Evolutionary conservation across 116 monocot genomes (phyloP).

Genomic region (Trichopus zeylanicus): DNA sequence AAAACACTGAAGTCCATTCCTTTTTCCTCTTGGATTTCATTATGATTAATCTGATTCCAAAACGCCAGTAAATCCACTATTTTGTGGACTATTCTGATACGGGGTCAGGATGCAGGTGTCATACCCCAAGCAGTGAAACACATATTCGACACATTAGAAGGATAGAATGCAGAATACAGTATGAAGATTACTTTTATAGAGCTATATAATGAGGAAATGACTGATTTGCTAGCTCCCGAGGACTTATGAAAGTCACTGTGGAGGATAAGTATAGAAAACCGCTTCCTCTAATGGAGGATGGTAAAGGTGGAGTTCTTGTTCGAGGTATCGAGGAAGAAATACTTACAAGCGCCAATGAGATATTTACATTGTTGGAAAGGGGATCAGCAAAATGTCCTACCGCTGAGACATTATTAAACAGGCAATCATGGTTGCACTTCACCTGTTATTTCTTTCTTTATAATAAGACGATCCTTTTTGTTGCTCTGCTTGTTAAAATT

Average conservation of each 20-base stretch:
- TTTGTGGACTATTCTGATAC: no score
- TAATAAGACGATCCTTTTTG: background rate
- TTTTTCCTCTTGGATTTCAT: background rate
- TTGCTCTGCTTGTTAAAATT: background rate
- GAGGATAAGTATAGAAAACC: slow-evolving; percentile 83
- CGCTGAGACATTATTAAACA: slow-evolving; percentile 95
- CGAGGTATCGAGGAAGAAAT: slow-evolving; percentile 91
- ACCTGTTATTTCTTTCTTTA: no score
- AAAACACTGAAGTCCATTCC: slow-evolving; percentile 66
- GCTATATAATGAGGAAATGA: slow-evolving; percentile 97
- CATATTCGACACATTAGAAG: slow-evolving; percentile 90
- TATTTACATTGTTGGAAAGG: slow-evolving; percentile 87
- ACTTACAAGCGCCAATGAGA: slow-evolving; percentile 76
- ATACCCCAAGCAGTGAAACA: slow-evolving; percentile 93
- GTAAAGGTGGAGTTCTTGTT: slow-evolving; percentile 90
- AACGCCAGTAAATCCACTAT: no score
- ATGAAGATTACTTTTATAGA: slow-evolving; percentile 93
- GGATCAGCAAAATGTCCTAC: slow-evolving; percentile 88
- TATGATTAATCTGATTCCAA: no score
- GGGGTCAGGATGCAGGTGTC: slow-evolving; percentile 72
- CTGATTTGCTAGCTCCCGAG: slow-evolving; percentile 84
- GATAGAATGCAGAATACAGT: slow-evolving; percentile 94
- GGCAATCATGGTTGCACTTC: slow-evolving; percentile 74
- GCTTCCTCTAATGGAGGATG: slow-evolving; percentile 95
- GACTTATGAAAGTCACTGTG: slow-evolving; percentile 54